A percentile compares a stretch with the other conserved stretches of the same genome.
Conservation (phyloP, 2,329 filamentous ascomycete genomes). For the Diaporthe sp. region DNA sequence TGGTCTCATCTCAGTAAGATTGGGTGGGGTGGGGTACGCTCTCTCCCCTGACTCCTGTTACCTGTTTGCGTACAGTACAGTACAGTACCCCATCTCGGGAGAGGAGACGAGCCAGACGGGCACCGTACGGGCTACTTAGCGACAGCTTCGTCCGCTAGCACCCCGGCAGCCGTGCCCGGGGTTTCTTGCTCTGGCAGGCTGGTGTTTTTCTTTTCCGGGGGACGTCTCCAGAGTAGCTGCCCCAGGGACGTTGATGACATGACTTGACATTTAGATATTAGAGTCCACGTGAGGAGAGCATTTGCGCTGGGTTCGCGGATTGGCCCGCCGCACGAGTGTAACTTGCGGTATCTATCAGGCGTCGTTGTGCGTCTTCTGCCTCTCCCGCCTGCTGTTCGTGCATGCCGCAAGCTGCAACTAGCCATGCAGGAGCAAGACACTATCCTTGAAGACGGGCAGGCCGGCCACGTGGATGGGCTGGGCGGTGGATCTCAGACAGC, state of each 20-base stretch:
- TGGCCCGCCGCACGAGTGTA: slow-evolving; percentile 2
- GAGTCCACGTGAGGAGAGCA: background rate
- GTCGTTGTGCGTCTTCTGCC: background rate
- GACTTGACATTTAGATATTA: background rate
- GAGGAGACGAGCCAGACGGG: background rate
- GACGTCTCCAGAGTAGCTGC: background rate
- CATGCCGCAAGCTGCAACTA: slow-evolving; percentile 26
- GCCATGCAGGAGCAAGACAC: slow-evolving; percentile 34
- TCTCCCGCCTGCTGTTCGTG: background rate
- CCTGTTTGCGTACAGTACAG: slow-evolving; percentile 16
- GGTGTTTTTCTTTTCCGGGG: background rate
- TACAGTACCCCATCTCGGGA: slow-evolving; percentile 17
- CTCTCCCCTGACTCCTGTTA: slow-evolving; percentile 28
- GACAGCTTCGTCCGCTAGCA: slow-evolving; percentile 20
- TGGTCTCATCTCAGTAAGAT: slow-evolving; percentile 35
- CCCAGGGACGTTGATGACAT: background rate
- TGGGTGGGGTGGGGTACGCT: slow-evolving; percentile 28
- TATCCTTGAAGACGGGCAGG: slow-evolving; percentile 29
- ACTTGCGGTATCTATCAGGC: background rate
- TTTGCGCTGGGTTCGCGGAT: slow-evolving; percentile 17
- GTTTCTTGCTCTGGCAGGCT: background rate
- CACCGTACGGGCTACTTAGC: background rate
- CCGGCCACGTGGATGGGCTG: slow-evolving; percentile 30
- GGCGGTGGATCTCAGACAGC: slow-evolving; percentile 24
- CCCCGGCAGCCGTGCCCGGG: slow-evolving; percentile 4